phyloP scores from a whole-genome alignment of 495 filamentous ascomycete genomes.

The Xylaria flabelliformis region DNA sequence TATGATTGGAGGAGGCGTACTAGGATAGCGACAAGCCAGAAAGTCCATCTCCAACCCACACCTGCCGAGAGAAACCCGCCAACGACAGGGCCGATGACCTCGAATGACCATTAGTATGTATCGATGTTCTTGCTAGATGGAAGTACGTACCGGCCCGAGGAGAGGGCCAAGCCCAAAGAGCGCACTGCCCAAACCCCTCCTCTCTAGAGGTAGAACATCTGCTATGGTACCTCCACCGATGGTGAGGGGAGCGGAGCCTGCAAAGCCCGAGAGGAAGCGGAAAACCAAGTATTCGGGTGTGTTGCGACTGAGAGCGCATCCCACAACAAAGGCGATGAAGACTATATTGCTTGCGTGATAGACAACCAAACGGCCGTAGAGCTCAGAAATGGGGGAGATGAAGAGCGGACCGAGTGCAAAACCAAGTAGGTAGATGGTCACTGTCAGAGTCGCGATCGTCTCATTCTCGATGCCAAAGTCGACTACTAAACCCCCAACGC shows the following conservation, averaged over 20 bases:
- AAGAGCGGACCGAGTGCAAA: slow-evolving; percentile 71
- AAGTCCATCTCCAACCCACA: slow-evolving; percentile 70
- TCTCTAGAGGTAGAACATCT: slow-evolving; percentile 45
- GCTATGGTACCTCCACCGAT: slow-evolving; percentile 47
- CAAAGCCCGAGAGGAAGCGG: slow-evolving; percentile 62
- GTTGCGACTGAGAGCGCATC: slow-evolving; percentile 43
- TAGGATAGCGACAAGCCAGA: slow-evolving; percentile 62
- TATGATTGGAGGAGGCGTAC: slow-evolving; percentile 45
- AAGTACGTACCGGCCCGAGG: slow-evolving; percentile 44
- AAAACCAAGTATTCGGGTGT: slow-evolving; percentile 54
- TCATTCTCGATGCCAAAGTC: slow-evolving; percentile 54
- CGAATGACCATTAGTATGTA: slow-evolving; percentile 35
- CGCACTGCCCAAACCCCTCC: slow-evolving; percentile 57
- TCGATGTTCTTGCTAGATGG: neutral
- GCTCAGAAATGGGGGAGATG: slow-evolving; percentile 65
- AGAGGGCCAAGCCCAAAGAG: slow-evolving; percentile 59
- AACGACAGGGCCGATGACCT: slow-evolving; percentile 58
- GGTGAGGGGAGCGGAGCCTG: slow-evolving; percentile 56
- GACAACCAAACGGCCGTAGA: slow-evolving; percentile 64
- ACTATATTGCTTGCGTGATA: slow-evolving; percentile 62
- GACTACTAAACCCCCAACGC: slow-evolving; percentile 52
- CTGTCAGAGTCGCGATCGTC: slow-evolving; percentile 59
- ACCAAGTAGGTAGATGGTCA: slow-evolving; percentile 62
- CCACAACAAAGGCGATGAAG: slow-evolving; percentile 57
- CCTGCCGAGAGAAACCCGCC: slow-evolving; percentile 60